phyloP scores from a whole-genome alignment of 805 yeast genomes.

The Citeromyces matritensis region DNA sequence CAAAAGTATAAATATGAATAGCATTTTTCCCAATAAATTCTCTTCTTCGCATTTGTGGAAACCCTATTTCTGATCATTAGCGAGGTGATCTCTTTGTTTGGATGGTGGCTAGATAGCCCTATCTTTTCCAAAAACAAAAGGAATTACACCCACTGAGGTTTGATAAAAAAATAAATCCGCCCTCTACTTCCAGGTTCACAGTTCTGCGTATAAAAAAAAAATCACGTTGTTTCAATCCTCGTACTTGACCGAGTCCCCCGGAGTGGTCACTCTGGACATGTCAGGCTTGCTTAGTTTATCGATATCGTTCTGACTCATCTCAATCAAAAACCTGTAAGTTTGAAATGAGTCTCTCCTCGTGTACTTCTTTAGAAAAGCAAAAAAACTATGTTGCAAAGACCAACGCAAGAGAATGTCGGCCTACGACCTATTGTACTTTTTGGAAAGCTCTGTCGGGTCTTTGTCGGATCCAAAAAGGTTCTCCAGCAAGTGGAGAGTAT shows the following conservation, averaged over 20 bases:
- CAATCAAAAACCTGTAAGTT: conserved; percentile 22
- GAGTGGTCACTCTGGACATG: conserved; percentile 15
- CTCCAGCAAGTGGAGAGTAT: conserved; percentile 51
- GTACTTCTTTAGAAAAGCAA: conserved; percentile 19
- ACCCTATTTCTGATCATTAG: no score
- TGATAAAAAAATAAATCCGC: no score
- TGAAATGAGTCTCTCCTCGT: conserved; percentile 14
- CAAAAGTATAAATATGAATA: no score
- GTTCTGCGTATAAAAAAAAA: no score
- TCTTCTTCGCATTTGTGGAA: no score
- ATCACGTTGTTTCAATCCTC: neutral
- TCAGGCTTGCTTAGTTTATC: conserved; percentile 19
- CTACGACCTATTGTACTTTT: conserved; percentile 28
- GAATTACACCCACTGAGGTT: no score
- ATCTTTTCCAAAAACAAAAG: no score
- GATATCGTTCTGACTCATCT: conserved; percentile 18
- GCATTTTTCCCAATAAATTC: no score
- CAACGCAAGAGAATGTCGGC: conserved; percentile 55
- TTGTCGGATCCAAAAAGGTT: conserved; percentile 27
- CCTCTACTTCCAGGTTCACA: no score
- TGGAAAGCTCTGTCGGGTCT: conserved; percentile 25
- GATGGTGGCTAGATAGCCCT: no score
- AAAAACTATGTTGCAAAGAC: conserved; percentile 50
- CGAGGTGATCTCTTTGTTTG: no score
- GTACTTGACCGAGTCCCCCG: conserved; percentile 20